A percentile compares a stretch with the other conserved stretches of the same genome.
These are phyloP conservation scores for Mentha longifolia DNA, from an alignment of 257 asterid genomes.

Conservation along the genomic window DNA sequence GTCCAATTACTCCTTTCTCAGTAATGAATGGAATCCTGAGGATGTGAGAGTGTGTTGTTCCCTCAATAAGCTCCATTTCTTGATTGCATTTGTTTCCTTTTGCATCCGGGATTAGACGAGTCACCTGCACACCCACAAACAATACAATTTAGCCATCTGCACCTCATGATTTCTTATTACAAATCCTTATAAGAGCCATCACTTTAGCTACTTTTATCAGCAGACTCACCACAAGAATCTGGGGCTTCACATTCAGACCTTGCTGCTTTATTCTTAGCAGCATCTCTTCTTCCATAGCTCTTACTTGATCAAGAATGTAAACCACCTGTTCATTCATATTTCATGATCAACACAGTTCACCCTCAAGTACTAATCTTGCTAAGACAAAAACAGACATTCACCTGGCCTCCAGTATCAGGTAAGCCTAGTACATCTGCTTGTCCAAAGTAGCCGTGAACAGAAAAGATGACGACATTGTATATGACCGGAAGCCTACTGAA, in stretches of 20 bases:
- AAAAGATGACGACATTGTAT: constrained; percentile 72
- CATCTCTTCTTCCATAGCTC: constrained; percentile 79
- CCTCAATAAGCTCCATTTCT: constrained; percentile 71
- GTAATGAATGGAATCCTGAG: constrained; percentile 76
- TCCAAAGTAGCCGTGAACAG: constrained; percentile 87
- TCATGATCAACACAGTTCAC: constrained; percentile 6
- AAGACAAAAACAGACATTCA: constrained; percentile 22
- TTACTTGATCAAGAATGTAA: constrained; percentile 87
- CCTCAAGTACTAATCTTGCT: not conserved
- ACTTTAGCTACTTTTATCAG: constrained; percentile 16
- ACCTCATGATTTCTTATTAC: constrained; percentile 5
- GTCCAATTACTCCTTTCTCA: constrained; percentile 66
- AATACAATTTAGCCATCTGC: constrained; percentile 27
- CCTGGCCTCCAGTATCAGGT: constrained; percentile 96
- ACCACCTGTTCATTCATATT: constrained; percentile 58
- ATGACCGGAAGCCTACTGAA: constrained; percentile 66
- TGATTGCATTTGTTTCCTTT: constrained; percentile 76
- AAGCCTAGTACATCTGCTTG: constrained; percentile 87
- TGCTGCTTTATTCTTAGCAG: constrained; percentile 67
- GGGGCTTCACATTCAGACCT: constrained; percentile 72
- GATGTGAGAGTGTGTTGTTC: constrained; percentile 69
- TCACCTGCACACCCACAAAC: constrained; percentile 49
- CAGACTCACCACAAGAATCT: constrained; percentile 70
- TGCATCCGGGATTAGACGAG: constrained; percentile 81
- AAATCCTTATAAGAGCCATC: constrained; percentile 3